These are phyloP conservation scores for Tarenaya hassleriana DNA, from an alignment of 345 rosid species.

Conservation along the genomic window DNA sequence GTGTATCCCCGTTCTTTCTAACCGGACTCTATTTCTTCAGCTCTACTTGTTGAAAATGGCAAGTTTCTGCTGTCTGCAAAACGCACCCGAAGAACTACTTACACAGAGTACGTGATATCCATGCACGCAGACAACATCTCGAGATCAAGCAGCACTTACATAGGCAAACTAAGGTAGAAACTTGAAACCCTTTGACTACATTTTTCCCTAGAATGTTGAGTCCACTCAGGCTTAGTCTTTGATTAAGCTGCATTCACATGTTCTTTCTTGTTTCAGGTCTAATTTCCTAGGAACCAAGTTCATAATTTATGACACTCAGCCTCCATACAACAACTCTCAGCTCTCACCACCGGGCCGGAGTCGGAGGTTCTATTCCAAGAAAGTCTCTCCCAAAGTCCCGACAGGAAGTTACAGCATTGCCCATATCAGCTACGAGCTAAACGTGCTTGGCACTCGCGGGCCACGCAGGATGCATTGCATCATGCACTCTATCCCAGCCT, in stretches of 20 bases:
- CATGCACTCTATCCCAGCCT: constrained; percentile 67
- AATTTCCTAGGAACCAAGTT: constrained; percentile 79
- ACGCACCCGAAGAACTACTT: constrained; percentile 59
- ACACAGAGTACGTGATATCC: constrained; percentile 75
- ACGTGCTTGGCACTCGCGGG: constrained; percentile 62
- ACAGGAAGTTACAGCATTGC: constrained; percentile 69
- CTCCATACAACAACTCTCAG: constrained; percentile 57
- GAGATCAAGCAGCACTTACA: constrained; percentile 66
- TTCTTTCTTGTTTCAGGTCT: constrained; percentile 47
- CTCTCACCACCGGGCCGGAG: constrained; percentile 55
- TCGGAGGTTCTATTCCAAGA: constrained; percentile 59
- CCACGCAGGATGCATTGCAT: constrained; percentile 80
- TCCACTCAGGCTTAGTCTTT: not conserved
- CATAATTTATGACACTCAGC: constrained; percentile 64
- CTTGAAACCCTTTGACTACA: not conserved
- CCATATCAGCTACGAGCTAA: constrained; percentile 62
- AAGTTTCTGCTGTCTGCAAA: constrained; percentile 83
- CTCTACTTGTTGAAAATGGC: constrained; percentile 59
- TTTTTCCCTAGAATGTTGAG: not conserved
- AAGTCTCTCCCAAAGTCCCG: constrained; percentile 80
- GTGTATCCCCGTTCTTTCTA: not conserved
- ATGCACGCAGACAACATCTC: constrained; percentile 66
- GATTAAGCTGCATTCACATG: not conserved
- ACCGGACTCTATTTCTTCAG: constrained; percentile 27
- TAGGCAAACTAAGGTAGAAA: constrained; percentile 64